A percentile compares a stretch with the other conserved stretches of the same genome.
Conservation (phyloP, 116 monocot genomes). For the Iris pallida region DNA sequence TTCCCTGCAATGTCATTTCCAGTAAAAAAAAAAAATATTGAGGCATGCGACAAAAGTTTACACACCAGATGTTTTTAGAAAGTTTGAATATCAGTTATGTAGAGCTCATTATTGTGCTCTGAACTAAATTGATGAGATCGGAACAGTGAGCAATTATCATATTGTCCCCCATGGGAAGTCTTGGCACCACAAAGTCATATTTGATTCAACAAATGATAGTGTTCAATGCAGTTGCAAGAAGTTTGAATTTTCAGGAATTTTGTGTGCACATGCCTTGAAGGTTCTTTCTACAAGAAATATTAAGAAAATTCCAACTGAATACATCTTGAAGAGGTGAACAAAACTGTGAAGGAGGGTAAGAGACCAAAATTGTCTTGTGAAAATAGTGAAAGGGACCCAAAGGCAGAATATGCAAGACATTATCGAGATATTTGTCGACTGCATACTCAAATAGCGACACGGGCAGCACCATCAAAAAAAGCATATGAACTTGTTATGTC, state of each 20-base stretch:
- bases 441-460: too few relatives aligned
- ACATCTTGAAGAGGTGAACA: slow-evolving; percentile 35
- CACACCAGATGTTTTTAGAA: slow-evolving; percentile 9
- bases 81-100: slow-evolving; percentile 18
- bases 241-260: slow-evolving; percentile 34
- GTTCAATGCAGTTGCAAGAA: slow-evolving; percentile 32
- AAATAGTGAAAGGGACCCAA: too few relatives aligned
- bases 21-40: slow-evolving; percentile 8
- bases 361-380: too few relatives aligned
- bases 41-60: slow-evolving; percentile 14
- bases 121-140: slow-evolving; percentile 30
- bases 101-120: slow-evolving; percentile 15
- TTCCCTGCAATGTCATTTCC: background rate
- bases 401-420: too few relatives aligned
- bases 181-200: slow-evolving; percentile 22
- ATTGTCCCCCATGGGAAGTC: slow-evolving; percentile 24
- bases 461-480: too few relatives aligned
- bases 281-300: slow-evolving; percentile 40
- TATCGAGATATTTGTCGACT: too few relatives aligned
- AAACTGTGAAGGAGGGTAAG: slow-evolving; percentile 18
- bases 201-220: slow-evolving; percentile 24
- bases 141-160: slow-evolving; percentile 26
- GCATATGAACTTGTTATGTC: too few relatives aligned
- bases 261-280: slow-evolving; percentile 34
- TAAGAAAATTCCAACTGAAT: slow-evolving; percentile 31